A percentile compares a stretch with the other conserved stretches of the same genome.
Conservation (phyloP, 768 basidiomycete genomes). For the Tricholoma hemisulphureum region DNA sequence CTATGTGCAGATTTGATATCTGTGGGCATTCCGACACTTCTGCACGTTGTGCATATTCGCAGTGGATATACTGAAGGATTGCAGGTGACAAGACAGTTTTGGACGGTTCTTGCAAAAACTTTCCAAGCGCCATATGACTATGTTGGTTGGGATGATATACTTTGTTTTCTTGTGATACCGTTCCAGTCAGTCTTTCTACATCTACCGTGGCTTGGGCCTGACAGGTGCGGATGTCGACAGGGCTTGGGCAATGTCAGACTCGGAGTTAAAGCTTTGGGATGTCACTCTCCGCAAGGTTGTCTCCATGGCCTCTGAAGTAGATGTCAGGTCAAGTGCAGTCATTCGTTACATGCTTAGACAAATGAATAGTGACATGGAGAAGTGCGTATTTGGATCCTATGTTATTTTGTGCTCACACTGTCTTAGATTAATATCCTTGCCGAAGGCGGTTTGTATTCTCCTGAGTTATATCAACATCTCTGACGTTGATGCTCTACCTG, state of each 20-base stretch:
- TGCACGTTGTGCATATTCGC: slow-evolving; percentile 32
- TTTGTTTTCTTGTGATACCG: slow-evolving; percentile 47
- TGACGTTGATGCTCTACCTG: slow-evolving; percentile 15
- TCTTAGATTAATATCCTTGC: slow-evolving; percentile 22
- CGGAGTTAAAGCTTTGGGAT: slow-evolving; percentile 45
- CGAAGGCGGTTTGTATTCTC: slow-evolving; percentile 21
- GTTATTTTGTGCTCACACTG: neutral
- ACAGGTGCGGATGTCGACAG: slow-evolving; percentile 28
- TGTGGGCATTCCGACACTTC: slow-evolving; percentile 37
- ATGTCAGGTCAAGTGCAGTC: slow-evolving; percentile 20
- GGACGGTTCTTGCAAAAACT: slow-evolving; percentile 43
- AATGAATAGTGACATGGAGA: slow-evolving; percentile 16
- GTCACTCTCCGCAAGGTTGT: slow-evolving; percentile 33
- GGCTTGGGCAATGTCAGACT: slow-evolving; percentile 41
- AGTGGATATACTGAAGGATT: slow-evolving; percentile 26
- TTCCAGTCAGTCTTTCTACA: slow-evolving; percentile 38
- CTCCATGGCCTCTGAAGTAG: slow-evolving; percentile 16
- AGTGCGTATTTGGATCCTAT: slow-evolving; percentile 5
- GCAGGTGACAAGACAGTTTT: slow-evolving; percentile 44
- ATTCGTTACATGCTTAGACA: slow-evolving; percentile 28
- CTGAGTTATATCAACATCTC: slow-evolving; percentile 22
- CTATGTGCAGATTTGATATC: slow-evolving; percentile 50
- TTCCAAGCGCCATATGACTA: slow-evolving; percentile 24
- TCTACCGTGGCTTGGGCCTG: neutral
- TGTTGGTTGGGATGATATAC: slow-evolving; percentile 39